Evolutionary conservation across 108 stramenopile genomes (phyloP), one percentile per base, ranked within the genome.

Genomic region (Halocafeteria seosinensis): DNA sequence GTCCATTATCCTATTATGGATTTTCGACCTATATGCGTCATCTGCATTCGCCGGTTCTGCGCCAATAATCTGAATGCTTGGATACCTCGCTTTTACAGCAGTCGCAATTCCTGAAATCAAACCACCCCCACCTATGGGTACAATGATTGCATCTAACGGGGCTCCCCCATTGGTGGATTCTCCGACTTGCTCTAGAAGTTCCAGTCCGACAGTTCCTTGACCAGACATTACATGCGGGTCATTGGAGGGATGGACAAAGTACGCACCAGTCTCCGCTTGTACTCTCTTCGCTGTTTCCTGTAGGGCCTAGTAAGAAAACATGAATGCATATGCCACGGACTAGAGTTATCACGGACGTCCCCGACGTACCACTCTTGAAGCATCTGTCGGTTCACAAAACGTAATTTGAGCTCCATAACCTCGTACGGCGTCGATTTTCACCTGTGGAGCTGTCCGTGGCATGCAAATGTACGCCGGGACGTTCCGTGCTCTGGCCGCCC

Each of bases 91-190:
- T 28, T 72, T n/a, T 12, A 67, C 24, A 1, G 73, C 78, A 1
- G 73, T 65, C 0, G 77, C 63, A 2, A 81, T 38, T 21, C 81
- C 81, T 0, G 37, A 37, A 21, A 80, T 66, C 30, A 88, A 57
- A 0, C 87, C 87, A 0, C 87, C 87, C 3, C 87, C 87, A 5
- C 87, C 87, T 0, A 88, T 79, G 25, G 87, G 87, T 13, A 86
- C 85, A 62, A 88, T 78, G 17, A 88, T 59, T 1, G 68, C 81
- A 62, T 87, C n/a, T n/a, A n/a, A n/a, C n/a, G n/a, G n/a, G n/a
- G n/a, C n/a, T n/a, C n/a, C n/a, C n/a, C n/a, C n/a, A n/a, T n/a
- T n/a, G n/a, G n/a, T n/a, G n/a, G n/a, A n/a, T n/a, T n/a, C n/a
- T n/a, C n/a, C 37, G 29, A 82, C 74, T 69, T 86, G 83, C 32